These are phyloP conservation scores for Seiridium unicorne DNA, from an alignment of 2,329 filamentous ascomycete species.

Conservation along the genomic window DNA sequence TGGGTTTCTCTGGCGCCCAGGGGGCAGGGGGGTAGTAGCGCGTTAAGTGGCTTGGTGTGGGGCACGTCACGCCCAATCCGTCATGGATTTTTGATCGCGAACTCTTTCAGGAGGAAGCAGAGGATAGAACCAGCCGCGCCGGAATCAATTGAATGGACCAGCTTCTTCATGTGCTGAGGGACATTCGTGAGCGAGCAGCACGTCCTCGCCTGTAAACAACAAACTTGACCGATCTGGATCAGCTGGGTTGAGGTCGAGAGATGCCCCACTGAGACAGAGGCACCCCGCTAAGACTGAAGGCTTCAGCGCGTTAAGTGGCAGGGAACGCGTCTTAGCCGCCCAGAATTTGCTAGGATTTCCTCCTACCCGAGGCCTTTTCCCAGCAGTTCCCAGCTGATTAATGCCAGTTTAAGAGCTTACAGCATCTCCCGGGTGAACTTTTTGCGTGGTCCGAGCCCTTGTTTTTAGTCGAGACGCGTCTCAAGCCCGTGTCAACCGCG, in stretches of 20 bases:
- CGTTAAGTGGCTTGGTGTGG: background rate
- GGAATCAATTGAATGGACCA: too few species aligned
- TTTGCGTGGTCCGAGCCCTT: background rate
- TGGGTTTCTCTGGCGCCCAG: background rate
- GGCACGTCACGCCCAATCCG: background rate
- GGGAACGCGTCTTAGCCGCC: constrained; percentile 1
- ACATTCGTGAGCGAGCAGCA: background rate
- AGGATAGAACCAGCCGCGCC: too few species aligned
- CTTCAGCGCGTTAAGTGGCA: constrained; percentile 3
- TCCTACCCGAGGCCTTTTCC: background rate
- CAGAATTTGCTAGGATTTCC: background rate
- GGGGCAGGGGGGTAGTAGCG: background rate
- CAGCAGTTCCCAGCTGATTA: constrained; percentile 6
- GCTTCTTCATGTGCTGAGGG: background rate
- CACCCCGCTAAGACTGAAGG: background rate
- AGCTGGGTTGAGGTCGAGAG: too few species aligned
- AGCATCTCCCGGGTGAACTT: background rate
- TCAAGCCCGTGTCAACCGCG: constrained; percentile 3
- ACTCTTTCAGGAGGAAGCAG: background rate
- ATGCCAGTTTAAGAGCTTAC: background rate
- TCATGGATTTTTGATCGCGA: background rate
- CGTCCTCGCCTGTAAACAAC: too few species aligned
- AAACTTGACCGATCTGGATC: too few species aligned
- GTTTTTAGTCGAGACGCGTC: background rate
- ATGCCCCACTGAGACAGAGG: background rate